Evolutionary conservation across 192 early-diverging fungal species (phyloP), one percentile per base, ranked within the genome.

Genomic region (Paraglomus brasilianum): DNA sequence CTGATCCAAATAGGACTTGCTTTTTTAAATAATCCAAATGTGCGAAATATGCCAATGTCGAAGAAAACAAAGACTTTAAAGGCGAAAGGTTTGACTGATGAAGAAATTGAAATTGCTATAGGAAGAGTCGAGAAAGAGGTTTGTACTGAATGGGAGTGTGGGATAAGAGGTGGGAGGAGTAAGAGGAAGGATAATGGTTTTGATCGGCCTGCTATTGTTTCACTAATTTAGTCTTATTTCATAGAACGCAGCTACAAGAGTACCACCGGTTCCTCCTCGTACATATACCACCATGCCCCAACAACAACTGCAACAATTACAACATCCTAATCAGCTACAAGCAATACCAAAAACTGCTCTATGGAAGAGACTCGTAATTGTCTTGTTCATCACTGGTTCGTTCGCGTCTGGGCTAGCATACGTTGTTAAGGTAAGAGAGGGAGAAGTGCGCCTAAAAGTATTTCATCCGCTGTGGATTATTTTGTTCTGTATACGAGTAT

Each of bases 21-120:
- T 19, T 92, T 92, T 73, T 77, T 92, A 40, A 73, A 69, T 7
- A 85, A 87, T 36, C 83, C 89, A 14, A 86, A 88, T 66, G 86
- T 92, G 1, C 81, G 74, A 58, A 60, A 81, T 19, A 81, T 85
- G 6, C 85, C 89, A 2, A 71, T 88, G n/a, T 79, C 77, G 2
- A 90, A 90, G 64, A 80, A 85, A 45, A 55, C 91, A 44, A 81
- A 87, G 8, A 92, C 92, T 71, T 80, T 92, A 46, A 82, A 89
- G 63, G 77, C 80, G 17, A 92, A 92, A 63, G 90, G 90, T 0
- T 65, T 92, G 39, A 85, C 76, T n/a, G 50, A 75, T 15, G 79
- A 60, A 17, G 91, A 92, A 73, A 91, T 92, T 64, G 80, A 92
- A 39, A 78, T 71, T 42, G 89, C 89, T 0, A 71, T 83, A 17